Base-by-base conservation (phyloP, 306 rosid genomes). In the Castanea crenata region DNA sequence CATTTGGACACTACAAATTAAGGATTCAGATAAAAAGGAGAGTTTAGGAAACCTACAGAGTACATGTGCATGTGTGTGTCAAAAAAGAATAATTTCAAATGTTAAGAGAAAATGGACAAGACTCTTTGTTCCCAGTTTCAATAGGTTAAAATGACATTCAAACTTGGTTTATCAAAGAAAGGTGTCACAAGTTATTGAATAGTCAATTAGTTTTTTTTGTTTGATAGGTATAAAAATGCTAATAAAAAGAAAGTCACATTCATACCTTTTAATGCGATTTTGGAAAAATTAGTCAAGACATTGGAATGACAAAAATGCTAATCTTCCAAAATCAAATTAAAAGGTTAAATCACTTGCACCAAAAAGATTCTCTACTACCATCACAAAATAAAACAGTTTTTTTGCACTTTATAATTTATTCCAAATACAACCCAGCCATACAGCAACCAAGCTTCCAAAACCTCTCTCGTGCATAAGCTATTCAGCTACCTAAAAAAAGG, bases 1-100 rank as follows among this genome's bases (percentile, higher is more conserved):
- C 99, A 82, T 93, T 95, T 74, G 99, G 97, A 81, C 98, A 95
- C 99, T 95, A 84, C 83, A 87, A 85, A 38, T 78, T 46, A 23
- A 77, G 44, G 71, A 82, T 74, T 69, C 52, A 51, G 44, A 71
- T 76, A 59, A 76, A 59, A 74, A 62, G 72, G 63, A 68, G n/a
- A 41, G 74, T 63, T 91, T 73, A 82, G 61, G 84, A 58, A 32
- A 34, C 71, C 71, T 18, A 32, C 2, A 16, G 19, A 0, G 3
- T 61, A 61, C 15, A 6, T 11, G 19, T 61, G 71, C 44, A 65
- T 3, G 6, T 32, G 52, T 52, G 68, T 46, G 54, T 19, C 31
- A 54, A 79, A 57, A 70, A 16, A 7, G 18, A 32, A 71, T 68
- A 69, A 76, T 59, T 56, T 81, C 63, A 54, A 34, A 72, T 67